Evolutionary conservation across 148 eudicot genomes (phyloP).

Genomic region (Rhododendron simsii): DNA sequence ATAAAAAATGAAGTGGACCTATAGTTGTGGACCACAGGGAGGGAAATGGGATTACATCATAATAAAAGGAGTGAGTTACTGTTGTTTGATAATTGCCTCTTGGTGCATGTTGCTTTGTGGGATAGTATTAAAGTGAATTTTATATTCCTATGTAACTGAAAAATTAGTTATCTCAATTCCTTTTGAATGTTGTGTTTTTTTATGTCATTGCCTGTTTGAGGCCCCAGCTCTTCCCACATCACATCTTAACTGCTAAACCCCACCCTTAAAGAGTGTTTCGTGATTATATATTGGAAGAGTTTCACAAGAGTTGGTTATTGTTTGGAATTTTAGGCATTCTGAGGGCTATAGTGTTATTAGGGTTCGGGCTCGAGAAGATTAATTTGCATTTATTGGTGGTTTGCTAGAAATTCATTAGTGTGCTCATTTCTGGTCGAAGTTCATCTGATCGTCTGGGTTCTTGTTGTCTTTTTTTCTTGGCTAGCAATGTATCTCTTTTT

Average conservation of each 20-base stretch:
- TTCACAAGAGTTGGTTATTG: background rate
- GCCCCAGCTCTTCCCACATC: constrained; percentile 1
- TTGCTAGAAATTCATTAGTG: no score
- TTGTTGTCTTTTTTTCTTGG: no score
- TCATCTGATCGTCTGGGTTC: no score
- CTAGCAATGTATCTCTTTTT: no score
- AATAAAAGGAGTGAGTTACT: constrained; percentile 3
- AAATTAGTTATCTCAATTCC: background rate
- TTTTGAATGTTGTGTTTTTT: background rate
- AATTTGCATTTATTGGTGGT: no score
- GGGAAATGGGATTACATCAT: constrained; percentile 26
- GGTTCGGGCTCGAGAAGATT: no score
- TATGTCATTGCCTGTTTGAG: background rate
- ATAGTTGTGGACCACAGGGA: constrained; percentile 31
- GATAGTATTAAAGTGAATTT: background rate
- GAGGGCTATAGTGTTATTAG: background rate
- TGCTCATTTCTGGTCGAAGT: no score
- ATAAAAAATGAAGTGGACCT: constrained; percentile 7
- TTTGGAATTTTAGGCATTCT: background rate
- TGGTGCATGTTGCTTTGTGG: background rate
- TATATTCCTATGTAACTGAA: background rate
- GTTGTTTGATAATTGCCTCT: background rate
- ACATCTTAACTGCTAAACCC: background rate
- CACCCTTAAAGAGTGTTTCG: background rate
- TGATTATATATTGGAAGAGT: background rate